phyloP scores from a whole-genome alignment of 129 eudicot genomes.

The Apium graveolens region DNA sequence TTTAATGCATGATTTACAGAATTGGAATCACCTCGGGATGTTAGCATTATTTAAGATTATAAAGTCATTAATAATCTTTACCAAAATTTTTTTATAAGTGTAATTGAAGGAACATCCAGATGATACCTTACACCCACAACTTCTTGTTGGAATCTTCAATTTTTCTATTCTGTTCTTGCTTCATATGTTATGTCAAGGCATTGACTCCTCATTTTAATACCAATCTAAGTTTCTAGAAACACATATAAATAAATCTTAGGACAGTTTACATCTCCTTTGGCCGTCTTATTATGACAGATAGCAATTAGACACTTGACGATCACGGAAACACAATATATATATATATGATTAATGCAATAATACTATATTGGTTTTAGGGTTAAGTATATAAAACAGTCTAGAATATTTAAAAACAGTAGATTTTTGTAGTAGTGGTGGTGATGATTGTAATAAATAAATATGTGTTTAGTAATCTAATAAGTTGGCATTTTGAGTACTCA shows the following conservation, averaged over 20 bases:
- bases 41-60: neutral
- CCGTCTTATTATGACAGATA: neutral
- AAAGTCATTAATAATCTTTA: neutral
- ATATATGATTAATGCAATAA: no score
- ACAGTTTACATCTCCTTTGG: neutral
- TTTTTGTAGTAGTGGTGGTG: neutral
- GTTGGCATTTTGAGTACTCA: neutral
- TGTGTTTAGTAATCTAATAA: neutral
- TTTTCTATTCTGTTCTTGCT: neutral
- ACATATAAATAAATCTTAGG: neutral
- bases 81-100: neutral
- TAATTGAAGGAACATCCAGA: conserved; percentile 11
- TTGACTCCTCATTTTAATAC: neutral
- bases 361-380: no score
- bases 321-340: neutral
- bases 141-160: conserved; percentile 6
- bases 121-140: conserved; percentile 8
- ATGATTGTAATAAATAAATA: conserved; percentile 3
- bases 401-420: neutral
- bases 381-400: neutral
- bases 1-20: neutral
- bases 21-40: conserved; percentile 3
- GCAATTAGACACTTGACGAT: neutral
- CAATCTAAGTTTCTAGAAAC: neutral
- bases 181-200: conserved; percentile 2